phyloP scores from a whole-genome alignment of 140 eudicot species.

The Oenanthe javanica region DNA sequence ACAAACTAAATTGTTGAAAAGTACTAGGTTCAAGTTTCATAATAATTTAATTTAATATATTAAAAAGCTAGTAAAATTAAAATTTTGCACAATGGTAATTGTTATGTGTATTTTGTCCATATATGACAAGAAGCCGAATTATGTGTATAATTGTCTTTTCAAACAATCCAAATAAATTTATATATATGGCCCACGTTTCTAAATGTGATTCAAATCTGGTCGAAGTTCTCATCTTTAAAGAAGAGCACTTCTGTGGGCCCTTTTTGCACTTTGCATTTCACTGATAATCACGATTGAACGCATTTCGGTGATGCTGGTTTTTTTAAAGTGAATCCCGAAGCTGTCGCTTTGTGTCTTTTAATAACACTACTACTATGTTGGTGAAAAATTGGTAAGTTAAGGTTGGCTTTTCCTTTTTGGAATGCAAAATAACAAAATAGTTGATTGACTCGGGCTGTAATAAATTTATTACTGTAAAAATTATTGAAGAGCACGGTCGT shows the following conservation, averaged over 20 bases:
- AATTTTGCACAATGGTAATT: not conserved
- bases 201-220: not conserved
- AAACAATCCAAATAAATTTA: not conserved
- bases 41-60: not conserved
- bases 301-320: too few species aligned
- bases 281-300: not conserved
- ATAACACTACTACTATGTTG: not conserved
- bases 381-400: not conserved
- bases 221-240: not conserved
- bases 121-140: not conserved
- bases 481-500: not conserved
- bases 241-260: not conserved
- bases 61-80: not conserved
- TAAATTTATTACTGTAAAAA: not conserved
- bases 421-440: not conserved
- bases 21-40: not conserved
- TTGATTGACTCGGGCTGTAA: not conserved
- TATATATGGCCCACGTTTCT: not conserved
- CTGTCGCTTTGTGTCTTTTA: not conserved
- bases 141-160: not conserved
- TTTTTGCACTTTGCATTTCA: not conserved
- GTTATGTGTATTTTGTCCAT: not conserved
- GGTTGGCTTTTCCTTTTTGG: not conserved
- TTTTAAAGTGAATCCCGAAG: not conserved
- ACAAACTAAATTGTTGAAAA: not conserved